Percentiles rank a stretch among this genome's conserved stretches.
Conservation (phyloP, 495 filamentous ascomycete species). For the Xylaria sp. region DNA sequence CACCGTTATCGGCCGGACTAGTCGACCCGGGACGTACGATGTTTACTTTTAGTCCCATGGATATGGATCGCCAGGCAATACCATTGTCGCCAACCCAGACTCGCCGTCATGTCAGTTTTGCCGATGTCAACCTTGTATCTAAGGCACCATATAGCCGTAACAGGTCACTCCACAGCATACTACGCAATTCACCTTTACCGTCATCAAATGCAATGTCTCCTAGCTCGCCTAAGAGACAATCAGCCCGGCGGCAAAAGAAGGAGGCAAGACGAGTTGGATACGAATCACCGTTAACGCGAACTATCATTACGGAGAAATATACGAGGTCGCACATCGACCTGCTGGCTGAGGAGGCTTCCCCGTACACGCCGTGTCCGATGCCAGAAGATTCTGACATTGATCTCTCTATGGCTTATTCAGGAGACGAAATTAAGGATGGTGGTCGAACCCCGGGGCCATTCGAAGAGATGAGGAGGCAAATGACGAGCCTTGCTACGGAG, state of each 20-base stretch:
- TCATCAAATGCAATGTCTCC: constrained; percentile 53
- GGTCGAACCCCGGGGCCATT: constrained; percentile 64
- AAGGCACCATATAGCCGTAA: constrained; percentile 69
- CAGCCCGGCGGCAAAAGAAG: constrained; percentile 56
- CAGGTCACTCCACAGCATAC: constrained; percentile 71
- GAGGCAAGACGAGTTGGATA: constrained; percentile 58
- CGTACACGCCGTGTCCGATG: constrained; percentile 49
- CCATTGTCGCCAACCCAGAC: constrained; percentile 32
- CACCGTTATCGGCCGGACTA: constrained; percentile 55
- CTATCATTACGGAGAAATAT: constrained; percentile 62
- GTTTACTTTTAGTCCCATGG: constrained; percentile 47
- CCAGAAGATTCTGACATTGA: constrained; percentile 50
- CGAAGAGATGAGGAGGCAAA: constrained; percentile 62
- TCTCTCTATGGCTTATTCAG: constrained; percentile 55
- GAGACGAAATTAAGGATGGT: constrained; percentile 58
- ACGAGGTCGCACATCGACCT: constrained; percentile 63
- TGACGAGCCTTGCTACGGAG: constrained; percentile 52
- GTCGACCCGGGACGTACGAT: constrained; percentile 46
- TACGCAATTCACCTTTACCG: constrained; percentile 76
- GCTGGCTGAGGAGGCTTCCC: constrained; percentile 57
- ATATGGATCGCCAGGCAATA: constrained; percentile 28
- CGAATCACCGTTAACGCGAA: constrained; percentile 59
- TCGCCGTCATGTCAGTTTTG: constrained; percentile 35
- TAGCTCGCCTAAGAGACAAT: constrained; percentile 54
- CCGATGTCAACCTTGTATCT: constrained; percentile 21